phyloP scores from a whole-genome alignment of 2,329 filamentous ascomycete species.

The Microcyclosporella mali region DNA sequence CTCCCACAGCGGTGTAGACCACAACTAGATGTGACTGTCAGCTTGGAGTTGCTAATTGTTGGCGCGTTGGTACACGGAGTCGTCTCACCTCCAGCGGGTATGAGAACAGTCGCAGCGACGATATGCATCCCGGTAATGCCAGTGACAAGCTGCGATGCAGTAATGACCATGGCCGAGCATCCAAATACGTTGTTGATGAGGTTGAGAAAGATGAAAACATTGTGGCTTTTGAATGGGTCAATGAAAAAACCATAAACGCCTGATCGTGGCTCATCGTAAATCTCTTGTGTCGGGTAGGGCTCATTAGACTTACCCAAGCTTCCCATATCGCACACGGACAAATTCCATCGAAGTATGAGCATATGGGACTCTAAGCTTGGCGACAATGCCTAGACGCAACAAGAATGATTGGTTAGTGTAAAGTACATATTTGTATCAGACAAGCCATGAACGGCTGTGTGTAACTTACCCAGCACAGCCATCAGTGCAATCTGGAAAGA shows the following conservation, averaged over 20 bases:
- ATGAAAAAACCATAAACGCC: no score
- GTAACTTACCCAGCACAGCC: no score
- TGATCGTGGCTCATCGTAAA: no score
- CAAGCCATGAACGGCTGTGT: no score
- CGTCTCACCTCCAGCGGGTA: slow-evolving; percentile 40
- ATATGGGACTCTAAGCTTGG: slow-evolving; percentile 46
- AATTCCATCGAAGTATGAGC: slow-evolving; percentile 49
- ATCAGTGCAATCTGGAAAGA: slow-evolving; percentile 48
- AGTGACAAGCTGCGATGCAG: slow-evolving; percentile 24
- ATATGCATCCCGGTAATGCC: slow-evolving; percentile 44
- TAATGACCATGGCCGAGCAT: slow-evolving; percentile 26
- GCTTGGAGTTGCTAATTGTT: not conserved
- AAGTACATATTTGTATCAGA: no score
- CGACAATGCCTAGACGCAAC: slow-evolving; percentile 44
- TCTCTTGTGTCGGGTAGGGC: no score
- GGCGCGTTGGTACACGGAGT: slow-evolving; percentile 3
- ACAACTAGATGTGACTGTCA: slow-evolving; percentile 31
- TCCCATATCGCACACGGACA: slow-evolving; percentile 35
- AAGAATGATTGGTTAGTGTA: no score
- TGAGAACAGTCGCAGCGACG: slow-evolving; percentile 41
- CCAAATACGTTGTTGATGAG: slow-evolving; percentile 37
- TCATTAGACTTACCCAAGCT: no score
- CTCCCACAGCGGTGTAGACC: slow-evolving; percentile 44
- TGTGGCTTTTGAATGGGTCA: no score
- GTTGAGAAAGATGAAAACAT: slow-evolving; percentile 25